A percentile compares a stretch with the other conserved stretches of the same genome.
These are phyloP conservation scores for Taiozyma sp. DNA, from an alignment of 1,139 yeast genomes.

Conservation along the genomic window DNA sequence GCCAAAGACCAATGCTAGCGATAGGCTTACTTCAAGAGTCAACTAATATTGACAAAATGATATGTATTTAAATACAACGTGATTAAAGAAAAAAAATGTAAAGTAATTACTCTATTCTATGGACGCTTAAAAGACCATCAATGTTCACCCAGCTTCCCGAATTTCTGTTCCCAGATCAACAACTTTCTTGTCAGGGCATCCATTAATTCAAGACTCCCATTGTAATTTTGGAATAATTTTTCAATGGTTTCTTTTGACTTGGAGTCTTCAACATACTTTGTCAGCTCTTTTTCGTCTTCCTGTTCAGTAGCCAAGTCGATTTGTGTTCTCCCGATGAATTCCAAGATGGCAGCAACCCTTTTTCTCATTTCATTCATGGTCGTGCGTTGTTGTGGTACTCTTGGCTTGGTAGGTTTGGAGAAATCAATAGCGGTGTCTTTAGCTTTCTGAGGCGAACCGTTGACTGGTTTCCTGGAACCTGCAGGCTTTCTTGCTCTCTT, in stretches of 20 bases:
- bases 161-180: slow-evolving; percentile 72
- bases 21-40: slow-evolving; percentile 18
- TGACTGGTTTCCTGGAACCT: slow-evolving; percentile 9
- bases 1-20: slow-evolving; percentile 19
- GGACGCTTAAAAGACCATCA: neutral
- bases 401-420: slow-evolving; percentile 72
- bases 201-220: slow-evolving; percentile 58
- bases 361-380: slow-evolving; percentile 78
- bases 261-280: slow-evolving; percentile 39
- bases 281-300: slow-evolving; percentile 44
- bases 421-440: slow-evolving; percentile 31
- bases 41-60: neutral
- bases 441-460: slow-evolving; percentile 14
- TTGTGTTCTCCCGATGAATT: slow-evolving; percentile 83
- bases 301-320: slow-evolving; percentile 72
- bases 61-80: neutral
- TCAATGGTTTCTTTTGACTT: slow-evolving; percentile 28
- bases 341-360: slow-evolving; percentile 84
- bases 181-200: slow-evolving; percentile 66
- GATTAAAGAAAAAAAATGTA: neutral
- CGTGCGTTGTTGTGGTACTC: slow-evolving; percentile 71
- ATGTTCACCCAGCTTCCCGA: slow-evolving; percentile 25
- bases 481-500: slow-evolving; percentile 12
- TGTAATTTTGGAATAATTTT: slow-evolving; percentile 40
- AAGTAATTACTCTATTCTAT: neutral